Evolutionary conservation across 768 basidiomycete genomes (phyloP), one percentile per base, ranked within the genome.

Genomic region (Tremella yokohamensis): DNA sequence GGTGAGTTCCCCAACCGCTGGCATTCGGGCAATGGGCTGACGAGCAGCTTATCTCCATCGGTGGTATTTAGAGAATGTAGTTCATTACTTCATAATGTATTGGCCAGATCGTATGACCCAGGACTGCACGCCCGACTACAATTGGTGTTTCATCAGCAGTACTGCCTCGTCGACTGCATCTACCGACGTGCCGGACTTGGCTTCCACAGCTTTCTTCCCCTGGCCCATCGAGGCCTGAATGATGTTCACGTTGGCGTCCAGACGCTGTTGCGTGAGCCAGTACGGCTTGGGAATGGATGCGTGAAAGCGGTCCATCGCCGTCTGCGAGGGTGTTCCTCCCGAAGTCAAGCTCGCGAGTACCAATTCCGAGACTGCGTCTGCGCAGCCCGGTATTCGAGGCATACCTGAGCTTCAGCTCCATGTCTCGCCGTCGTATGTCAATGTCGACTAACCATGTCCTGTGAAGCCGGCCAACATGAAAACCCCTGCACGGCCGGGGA

Each of bases 401-500:
- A 69, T 69, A 24, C 68, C 64, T 65, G 54, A 8, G 24, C 11
- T 42, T 51, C 40, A 50, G 44, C 24, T 34, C n/a, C 6, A 34
- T 6, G 29, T 34, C 4, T 34, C 29, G 6, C 29, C 6, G 29
- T 11, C 29, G 11, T 4, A 4, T 4, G 11, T 4, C 16, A 11
- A 49, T 13, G 40, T 40, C 8, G 8, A 62, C 68, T 49, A 22
- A 69, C 68, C 68, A 50, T 69, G 68, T 12, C 68, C 68, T n/a
- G 64, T 64, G 54, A 69, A 69, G 16, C 65, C 68, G 20, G 68
- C 68, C 29, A 52, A 57, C 39, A 69, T 47, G 48, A 60, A 66
- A 15, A 69, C 58, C 18, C 68, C 68, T 11, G 57, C 53, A 40
- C 56, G 52, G 7, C 57, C 56, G 1, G 68, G 68, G 12, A 57